phyloP scores from a whole-genome alignment of 1,284 basidiomycete genomes.

The Dichomitus squalens region DNA sequence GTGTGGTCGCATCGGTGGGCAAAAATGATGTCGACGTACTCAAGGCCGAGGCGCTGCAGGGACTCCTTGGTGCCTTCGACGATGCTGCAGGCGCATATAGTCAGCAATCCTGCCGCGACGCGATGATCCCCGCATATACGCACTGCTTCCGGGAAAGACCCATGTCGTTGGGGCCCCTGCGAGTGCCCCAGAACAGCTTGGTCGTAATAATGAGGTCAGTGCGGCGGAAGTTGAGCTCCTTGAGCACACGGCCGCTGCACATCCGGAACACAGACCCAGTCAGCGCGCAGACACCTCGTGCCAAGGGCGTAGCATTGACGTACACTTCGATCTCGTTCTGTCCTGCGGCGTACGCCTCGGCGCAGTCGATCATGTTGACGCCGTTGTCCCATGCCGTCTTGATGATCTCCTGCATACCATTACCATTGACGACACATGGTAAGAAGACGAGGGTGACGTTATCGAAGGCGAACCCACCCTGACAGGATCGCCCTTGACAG shows the following conservation, averaged over 20 bases:
- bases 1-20: constrained; percentile 59
- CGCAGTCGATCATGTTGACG: constrained; percentile 72
- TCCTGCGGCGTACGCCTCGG: constrained; percentile 70
- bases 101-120: neutral
- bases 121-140: constrained; percentile 30
- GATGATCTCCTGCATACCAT: constrained; percentile 52
- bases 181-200: constrained; percentile 62
- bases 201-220: constrained; percentile 76
- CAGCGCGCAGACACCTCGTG: neutral
- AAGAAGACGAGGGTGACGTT: neutral
- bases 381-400: constrained; percentile 67
- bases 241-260: constrained; percentile 75
- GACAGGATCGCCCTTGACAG: constrained; percentile 71
- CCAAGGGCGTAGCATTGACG: constrained; percentile 20
- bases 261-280: neutral
- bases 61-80: constrained; percentile 77
- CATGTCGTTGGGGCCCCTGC: constrained; percentile 58
- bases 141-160: constrained; percentile 77
- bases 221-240: constrained; percentile 72
- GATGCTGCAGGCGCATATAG: constrained; percentile 47
- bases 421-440: neutral
- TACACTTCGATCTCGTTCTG: constrained; percentile 73
- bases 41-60: constrained; percentile 71
- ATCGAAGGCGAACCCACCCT: constrained; percentile 43
- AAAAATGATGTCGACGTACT: constrained; percentile 80